Conservation (phyloP, 1,284 basidiomycete species). For the Sutorius eximius region DNA sequence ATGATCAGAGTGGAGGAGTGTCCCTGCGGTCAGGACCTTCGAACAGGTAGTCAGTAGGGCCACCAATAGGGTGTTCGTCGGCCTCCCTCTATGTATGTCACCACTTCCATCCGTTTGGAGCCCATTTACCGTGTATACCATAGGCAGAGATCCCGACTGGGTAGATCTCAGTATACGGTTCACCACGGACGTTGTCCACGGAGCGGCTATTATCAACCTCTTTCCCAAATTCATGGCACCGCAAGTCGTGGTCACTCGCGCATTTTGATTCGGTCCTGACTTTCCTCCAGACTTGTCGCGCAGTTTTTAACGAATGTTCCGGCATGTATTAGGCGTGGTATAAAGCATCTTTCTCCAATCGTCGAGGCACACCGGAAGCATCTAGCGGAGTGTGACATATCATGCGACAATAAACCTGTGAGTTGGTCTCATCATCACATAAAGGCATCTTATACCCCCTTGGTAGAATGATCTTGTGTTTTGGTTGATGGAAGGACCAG, state of each 20-base stretch:
- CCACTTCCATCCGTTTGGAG: neutral
- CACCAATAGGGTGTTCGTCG: constrained; percentile 42
- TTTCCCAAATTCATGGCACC: constrained; percentile 42
- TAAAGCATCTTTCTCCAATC: constrained; percentile 35
- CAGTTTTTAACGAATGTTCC: constrained; percentile 8
- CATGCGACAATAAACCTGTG: constrained; percentile 41
- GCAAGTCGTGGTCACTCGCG: constrained; percentile 25
- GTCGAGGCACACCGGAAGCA: constrained; percentile 37
- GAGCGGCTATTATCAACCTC: constrained; percentile 30
- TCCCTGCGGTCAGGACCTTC: constrained; percentile 19
- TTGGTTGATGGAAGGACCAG: constrained; percentile 45
- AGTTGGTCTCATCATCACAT: constrained; percentile 1
- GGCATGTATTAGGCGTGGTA: constrained; percentile 5
- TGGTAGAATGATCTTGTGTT: constrained; percentile 42
- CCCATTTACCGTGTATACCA: neutral
- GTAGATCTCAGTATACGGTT: constrained; percentile 36
- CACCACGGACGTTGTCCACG: constrained; percentile 36
- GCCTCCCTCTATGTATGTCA: constrained; percentile 40
- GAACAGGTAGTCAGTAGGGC: constrained; percentile 34
- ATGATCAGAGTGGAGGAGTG: constrained; percentile 31
- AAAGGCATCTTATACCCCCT: neutral
- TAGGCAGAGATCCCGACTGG: constrained; percentile 43
- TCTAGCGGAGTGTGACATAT: constrained; percentile 33
- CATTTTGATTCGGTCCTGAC: neutral
- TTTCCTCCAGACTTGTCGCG: constrained; percentile 4